phyloP scores from a whole-genome alignment of 1,284 basidiomycete genomes.

The Sporisorium reilianum region DNA sequence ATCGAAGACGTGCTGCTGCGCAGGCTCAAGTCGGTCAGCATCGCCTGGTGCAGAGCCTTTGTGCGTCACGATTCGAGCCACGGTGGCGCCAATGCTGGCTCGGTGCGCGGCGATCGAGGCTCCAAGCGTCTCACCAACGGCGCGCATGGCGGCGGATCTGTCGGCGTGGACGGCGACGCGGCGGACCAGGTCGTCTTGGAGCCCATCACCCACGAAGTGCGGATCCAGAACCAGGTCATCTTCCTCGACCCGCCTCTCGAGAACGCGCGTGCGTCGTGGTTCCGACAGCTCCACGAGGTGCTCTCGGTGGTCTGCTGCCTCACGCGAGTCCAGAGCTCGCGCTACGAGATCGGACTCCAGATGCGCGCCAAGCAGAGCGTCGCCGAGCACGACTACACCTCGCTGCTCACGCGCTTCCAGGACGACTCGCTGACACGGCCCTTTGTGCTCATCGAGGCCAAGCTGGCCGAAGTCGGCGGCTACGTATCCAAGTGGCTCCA shows the following conservation, averaged over 20 bases:
- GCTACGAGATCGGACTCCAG: slow-evolving; percentile 82
- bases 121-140: slow-evolving; percentile 26
- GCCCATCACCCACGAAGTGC: slow-evolving; percentile 83
- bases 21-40: slow-evolving; percentile 82
- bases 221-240: slow-evolving; percentile 98
- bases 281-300: slow-evolving; percentile 84
- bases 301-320: slow-evolving; percentile 87
- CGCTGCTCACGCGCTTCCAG: slow-evolving; percentile 81
- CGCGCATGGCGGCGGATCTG: slow-evolving; percentile 1
- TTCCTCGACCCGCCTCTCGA: slow-evolving; percentile 98
- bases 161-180: slow-evolving; percentile 11
- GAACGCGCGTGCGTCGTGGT: slow-evolving; percentile 89
- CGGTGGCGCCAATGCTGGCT: slow-evolving; percentile 11
- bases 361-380: slow-evolving; percentile 45
- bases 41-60: slow-evolving; percentile 89
- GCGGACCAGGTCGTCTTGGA: slow-evolving; percentile 40
- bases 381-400: slow-evolving; percentile 75
- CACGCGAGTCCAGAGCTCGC: slow-evolving; percentile 87
- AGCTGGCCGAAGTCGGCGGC: slow-evolving; percentile 84
- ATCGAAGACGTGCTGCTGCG: slow-evolving; percentile 86
- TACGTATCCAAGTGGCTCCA: slow-evolving; percentile 98
- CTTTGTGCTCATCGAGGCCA: slow-evolving; percentile 86
- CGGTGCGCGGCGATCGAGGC: slow-evolving; percentile 15
- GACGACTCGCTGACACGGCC: slow-evolving; percentile 82
- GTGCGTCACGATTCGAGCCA: slow-evolving; percentile 30